These are phyloP conservation scores for Ceriops decandra DNA, from an alignment of 345 rosid genomes.

Conservation along the genomic window DNA sequence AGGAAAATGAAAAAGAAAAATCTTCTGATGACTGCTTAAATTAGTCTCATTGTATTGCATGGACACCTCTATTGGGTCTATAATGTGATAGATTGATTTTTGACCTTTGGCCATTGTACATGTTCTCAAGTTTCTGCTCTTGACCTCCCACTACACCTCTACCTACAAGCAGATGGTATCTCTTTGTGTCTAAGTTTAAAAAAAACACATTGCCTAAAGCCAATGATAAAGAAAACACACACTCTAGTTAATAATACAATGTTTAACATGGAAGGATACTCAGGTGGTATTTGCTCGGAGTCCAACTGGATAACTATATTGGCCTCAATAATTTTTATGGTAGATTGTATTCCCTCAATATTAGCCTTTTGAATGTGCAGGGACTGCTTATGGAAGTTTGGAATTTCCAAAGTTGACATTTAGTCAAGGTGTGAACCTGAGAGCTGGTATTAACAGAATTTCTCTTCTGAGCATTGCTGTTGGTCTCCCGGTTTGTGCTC, in stretches of 20 bases:
- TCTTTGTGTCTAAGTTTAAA: not conserved
- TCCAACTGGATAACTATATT: not conserved
- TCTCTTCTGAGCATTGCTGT: constrained; percentile 86
- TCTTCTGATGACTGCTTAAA: not conserved
- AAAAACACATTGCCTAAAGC: not conserved
- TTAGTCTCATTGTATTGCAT: not conserved
- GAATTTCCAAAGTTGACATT: constrained; percentile 83
- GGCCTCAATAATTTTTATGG: not conserved
- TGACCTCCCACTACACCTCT: not conserved
- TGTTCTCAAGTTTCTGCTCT: not conserved
- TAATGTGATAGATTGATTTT: no score
- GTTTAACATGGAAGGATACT: no score
- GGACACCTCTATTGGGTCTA: no score
- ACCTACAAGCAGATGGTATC: not conserved
- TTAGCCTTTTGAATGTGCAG: constrained; percentile 30
- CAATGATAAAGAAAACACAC: not conserved
- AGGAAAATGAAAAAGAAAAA: not conserved
- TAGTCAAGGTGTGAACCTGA: constrained; percentile 59
- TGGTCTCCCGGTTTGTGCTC: constrained; percentile 84
- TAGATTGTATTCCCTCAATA: not conserved
- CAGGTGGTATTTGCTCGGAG: no score
- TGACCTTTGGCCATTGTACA: no score
- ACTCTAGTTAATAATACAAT: no score
- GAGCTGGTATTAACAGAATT: constrained; percentile 82
- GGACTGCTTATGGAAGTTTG: constrained; percentile 83